Evolutionary conservation across 23 red algal genomes (phyloP).

Genomic region (Cyanidium caldarium): DNA sequence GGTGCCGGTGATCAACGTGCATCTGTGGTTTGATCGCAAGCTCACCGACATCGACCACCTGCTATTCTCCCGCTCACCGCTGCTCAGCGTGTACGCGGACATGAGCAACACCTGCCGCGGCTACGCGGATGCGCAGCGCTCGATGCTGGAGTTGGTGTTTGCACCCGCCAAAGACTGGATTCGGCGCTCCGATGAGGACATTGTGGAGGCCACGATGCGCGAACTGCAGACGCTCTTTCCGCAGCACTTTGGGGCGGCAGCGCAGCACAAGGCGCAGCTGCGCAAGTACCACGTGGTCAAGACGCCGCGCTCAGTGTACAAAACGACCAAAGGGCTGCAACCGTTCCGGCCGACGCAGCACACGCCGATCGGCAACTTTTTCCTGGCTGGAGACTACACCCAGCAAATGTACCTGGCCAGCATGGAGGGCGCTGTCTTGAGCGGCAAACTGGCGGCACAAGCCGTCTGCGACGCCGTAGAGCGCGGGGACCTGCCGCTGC

Average conservation of each 20-base stretch:
- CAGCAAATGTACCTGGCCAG: slow-evolving; percentile 86
- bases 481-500: not conserved
- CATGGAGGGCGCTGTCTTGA: slow-evolving; percentile 90
- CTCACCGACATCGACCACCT: slow-evolving; percentile 91
- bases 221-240: slow-evolving; percentile 86
- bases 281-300: slow-evolving; percentile 84
- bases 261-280: slow-evolving; percentile 27
- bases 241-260: slow-evolving; percentile 50
- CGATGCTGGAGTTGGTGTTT: slow-evolving; percentile 82
- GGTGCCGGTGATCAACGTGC: slow-evolving; percentile 94
- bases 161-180: slow-evolving; percentile 83
- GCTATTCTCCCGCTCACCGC: slow-evolving; percentile 78
- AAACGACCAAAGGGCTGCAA: slow-evolving; percentile 71
- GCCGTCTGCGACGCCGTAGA: slow-evolving; percentile 23
- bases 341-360: slow-evolving; percentile 61
- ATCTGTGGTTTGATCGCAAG: slow-evolving; percentile 94
- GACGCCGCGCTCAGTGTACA: slow-evolving; percentile 88
- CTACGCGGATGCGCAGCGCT: slow-evolving; percentile 46
- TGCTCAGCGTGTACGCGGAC: slow-evolving; percentile 92
- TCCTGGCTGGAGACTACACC: slow-evolving; percentile 92
- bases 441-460: slow-evolving; percentile 74
- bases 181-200: slow-evolving; percentile 52
- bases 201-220: slow-evolving; percentile 54
- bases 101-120: slow-evolving; percentile 95
- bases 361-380: slow-evolving; percentile 83